Evolutionary conservation across 2,329 filamentous ascomycete genomes (phyloP), one percentile per base, ranked within the genome.

Genomic region (Pestalotiopsis fici): DNA sequence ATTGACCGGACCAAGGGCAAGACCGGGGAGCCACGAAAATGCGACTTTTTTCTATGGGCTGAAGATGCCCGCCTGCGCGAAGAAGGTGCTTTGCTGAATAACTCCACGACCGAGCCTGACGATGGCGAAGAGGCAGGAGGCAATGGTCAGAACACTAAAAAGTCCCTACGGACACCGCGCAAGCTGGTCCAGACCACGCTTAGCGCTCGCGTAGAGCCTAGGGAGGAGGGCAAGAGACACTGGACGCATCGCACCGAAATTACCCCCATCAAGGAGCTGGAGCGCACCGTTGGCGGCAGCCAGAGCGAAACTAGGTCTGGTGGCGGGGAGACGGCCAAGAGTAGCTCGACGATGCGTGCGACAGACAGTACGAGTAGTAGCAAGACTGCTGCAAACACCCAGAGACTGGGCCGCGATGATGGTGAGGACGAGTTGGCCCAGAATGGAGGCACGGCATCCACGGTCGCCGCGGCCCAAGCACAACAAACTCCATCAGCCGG

Each of bases 1-100:
- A 79, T 81, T 65, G 72, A 78, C n/a, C 75, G 76, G 35, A 72
- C 78, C n/a, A 69, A 71, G 63, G 78, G 80, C 25, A 77, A 79
- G 56, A 43, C 67, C 2, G 67, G 65, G 15, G 43, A 61, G 11
- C 67, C 67, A 21, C 59, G 54, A 3, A 74, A 80, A 28, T 90
- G 88, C 71, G 79, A 79, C 0, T 88, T 90, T 76, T 90, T 89
- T 70, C 75, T 90, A 0, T 90, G 87, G 86, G 80, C 85, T 7
- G 82, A 86, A 15, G 83, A 88, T 56, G 87, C 87, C 0, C 76
- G 79, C 55, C 68, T 71, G 21, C 79, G 87, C 64, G 85, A 87
- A 74, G 75, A 79, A 62, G 74, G 74, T 13, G 81, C 82, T 11
- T 76, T 87, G 23, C 66, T 84, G 65, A 80, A 74, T 66, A 85